Evolutionary conservation across 129 eudicot species (phyloP).

Genomic region (Flaveria linearis): DNA sequence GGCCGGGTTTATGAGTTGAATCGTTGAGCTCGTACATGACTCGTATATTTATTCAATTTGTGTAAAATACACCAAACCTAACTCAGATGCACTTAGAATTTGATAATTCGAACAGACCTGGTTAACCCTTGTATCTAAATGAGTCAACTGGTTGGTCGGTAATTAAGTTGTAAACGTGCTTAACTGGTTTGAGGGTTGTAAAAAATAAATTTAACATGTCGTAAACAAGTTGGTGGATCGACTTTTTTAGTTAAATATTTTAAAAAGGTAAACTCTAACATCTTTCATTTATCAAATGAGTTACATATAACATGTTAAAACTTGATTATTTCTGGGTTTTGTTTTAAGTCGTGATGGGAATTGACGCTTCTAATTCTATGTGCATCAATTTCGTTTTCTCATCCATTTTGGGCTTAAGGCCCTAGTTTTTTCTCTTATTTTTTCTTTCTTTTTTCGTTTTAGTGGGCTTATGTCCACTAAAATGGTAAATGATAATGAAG

Average conservation of each 20-base stretch:
- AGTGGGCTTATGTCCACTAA: no score
- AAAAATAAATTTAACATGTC: not conserved
- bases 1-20: not conserved
- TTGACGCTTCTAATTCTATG: no score
- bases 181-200: not conserved
- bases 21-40: not conserved
- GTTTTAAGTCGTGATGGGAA: no score
- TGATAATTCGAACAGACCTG: not conserved
- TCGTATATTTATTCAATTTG: not conserved
- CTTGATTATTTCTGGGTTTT: not conserved
- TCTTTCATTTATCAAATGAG: not conserved
- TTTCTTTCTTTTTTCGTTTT: no score
- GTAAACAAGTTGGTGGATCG: not conserved
- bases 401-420: no score
- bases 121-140: not conserved
- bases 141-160: not conserved
- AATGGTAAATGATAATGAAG: not conserved
- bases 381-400: no score
- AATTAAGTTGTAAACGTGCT: not conserved
- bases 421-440: no score
- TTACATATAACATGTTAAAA: not conserved
- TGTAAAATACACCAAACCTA: not conserved
- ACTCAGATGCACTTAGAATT: not conserved
- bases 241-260: not conserved
- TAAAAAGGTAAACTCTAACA: not conserved